Base-by-base conservation (phyloP, 2,329 filamentous ascomycete genomes). In the Fusarium longipes region DNA sequence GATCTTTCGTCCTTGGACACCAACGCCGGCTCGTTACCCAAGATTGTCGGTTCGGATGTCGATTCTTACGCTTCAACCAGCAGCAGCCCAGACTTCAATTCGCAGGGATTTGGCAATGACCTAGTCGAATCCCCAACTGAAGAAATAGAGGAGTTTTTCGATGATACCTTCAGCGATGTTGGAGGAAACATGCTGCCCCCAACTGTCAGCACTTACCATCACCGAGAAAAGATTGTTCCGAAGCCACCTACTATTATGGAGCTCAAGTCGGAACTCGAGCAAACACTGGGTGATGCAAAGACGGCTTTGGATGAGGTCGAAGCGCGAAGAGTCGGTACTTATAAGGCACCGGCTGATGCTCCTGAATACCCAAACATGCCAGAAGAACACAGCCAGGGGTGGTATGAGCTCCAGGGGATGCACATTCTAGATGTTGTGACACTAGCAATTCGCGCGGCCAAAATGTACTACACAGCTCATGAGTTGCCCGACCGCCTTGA, bases 381-480 rank as follows among this genome's bases (percentile, higher is more conserved):
- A n/a, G 80, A 80, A 40, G 80, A 81, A 18, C 82, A 83, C 40
- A 75, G 83, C 20, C 87, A 88, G 68, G 90, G 89, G 10, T 97
- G 91, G 89, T 88, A 91, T 76, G 93, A 97, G 78, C 86, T 97
- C 22, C 93, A 97, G 77, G 96, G 95, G 18, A 89, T 98, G 83
- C 92, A 96, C 74, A 88, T 99, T 35, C 86, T 98, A 56, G 95
- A 98, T 76, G 89, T 97, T 52, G 91, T 96, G 75, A 99, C 96
- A 1, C 84, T 98, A 52, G 95, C 95, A n/a, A 98, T 99, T 70
- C 89, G 93, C 51, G 93, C 95, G 2, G 96, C 96, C 50, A 97
- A 96, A 80, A 90, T 96, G 73, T 99, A 98, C 81, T 98, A 99
- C 79, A 97, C 94, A 0, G 87, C 93, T 6, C 96, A 98, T 76